These are phyloP conservation scores for Exophiala mesophila DNA, from an alignment of 2,329 filamentous ascomycete species.

Conservation along the genomic window DNA sequence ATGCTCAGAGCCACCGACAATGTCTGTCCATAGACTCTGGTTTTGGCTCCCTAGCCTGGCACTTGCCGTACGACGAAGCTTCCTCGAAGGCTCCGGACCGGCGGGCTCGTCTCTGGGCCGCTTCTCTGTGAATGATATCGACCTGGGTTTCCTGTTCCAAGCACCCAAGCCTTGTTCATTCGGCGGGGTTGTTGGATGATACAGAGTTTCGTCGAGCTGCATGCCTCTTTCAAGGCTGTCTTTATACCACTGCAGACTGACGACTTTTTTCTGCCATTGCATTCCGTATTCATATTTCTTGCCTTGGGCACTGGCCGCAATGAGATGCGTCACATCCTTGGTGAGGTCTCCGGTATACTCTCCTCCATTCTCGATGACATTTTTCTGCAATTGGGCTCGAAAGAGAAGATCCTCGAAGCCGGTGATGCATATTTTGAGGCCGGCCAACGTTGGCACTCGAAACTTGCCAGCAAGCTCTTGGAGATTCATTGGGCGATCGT, in stretches of 20 bases:
- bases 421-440: conserved; percentile 62
- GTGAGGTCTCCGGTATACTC: conserved; percentile 83
- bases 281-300: conserved; percentile 88
- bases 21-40: conserved; percentile 84
- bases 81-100: conserved; percentile 62
- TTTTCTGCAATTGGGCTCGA: conserved; percentile 65
- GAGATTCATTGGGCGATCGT: conserved; percentile 70
- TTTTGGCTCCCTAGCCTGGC: conserved; percentile 74
- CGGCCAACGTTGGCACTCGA: conserved; percentile 41
- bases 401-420: conserved; percentile 64
- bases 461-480: conserved; percentile 59
- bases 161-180: conserved; percentile 73
- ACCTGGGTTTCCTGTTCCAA: conserved; percentile 56
- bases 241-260: conserved; percentile 77
- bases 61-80: conserved; percentile 82
- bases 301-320: conserved; percentile 72
- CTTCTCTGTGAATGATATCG: conserved; percentile 53
- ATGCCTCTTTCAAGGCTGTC: conserved; percentile 81
- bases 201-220: conserved; percentile 81
- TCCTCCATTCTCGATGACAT: conserved; percentile 67
- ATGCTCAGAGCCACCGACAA: conserved; percentile 53
- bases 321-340: conserved; percentile 77
- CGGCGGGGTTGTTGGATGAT: conserved; percentile 66
- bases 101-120: conserved; percentile 50
- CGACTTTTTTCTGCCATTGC: conserved; percentile 72